Percentiles rank a stretch among this genome's conserved stretches.
Conservation (phyloP, 768 basidiomycete species). For the Termitomyces sp. region DNA sequence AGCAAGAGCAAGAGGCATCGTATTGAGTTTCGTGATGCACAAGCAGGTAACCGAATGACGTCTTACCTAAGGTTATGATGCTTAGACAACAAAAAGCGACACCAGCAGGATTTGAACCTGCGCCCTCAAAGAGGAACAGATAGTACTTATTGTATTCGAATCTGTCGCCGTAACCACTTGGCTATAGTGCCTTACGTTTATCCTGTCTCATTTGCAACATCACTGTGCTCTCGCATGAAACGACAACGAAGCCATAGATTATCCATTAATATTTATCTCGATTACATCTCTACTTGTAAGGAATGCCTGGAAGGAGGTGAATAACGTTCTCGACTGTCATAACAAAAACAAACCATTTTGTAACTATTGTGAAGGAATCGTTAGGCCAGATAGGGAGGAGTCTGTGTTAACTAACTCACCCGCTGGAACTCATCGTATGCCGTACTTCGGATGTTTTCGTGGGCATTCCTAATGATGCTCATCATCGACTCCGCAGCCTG, state of each 20-base stretch:
- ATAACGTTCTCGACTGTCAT: background rate
- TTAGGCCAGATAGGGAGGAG: background rate
- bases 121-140: background rate
- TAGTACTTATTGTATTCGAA: slow-evolving; percentile 33
- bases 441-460: slow-evolving; percentile 90
- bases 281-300: slow-evolving; percentile 32
- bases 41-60: background rate
- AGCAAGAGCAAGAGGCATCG: slow-evolving; percentile 26
- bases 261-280: background rate
- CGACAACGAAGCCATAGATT: background rate
- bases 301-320: slow-evolving; percentile 29
- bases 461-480: slow-evolving; percentile 82
- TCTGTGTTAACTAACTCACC: slow-evolving; percentile 36
- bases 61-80: background rate
- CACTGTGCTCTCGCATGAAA: too few species aligned
- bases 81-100: background rate
- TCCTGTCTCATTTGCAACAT: too few species aligned
- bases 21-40: background rate
- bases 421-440: slow-evolving; percentile 96
- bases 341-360: slow-evolving; percentile 32
- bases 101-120: background rate
- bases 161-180: slow-evolving; percentile 79
- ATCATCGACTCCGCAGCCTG: slow-evolving; percentile 95
- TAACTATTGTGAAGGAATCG: slow-evolving; percentile 18
- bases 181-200: slow-evolving; percentile 38